A percentile compares a stretch with the other conserved stretches of the same genome.
Evolutionary conservation across 139 green algal species (phyloP).

Genomic region (Chlorella sp.): DNA sequence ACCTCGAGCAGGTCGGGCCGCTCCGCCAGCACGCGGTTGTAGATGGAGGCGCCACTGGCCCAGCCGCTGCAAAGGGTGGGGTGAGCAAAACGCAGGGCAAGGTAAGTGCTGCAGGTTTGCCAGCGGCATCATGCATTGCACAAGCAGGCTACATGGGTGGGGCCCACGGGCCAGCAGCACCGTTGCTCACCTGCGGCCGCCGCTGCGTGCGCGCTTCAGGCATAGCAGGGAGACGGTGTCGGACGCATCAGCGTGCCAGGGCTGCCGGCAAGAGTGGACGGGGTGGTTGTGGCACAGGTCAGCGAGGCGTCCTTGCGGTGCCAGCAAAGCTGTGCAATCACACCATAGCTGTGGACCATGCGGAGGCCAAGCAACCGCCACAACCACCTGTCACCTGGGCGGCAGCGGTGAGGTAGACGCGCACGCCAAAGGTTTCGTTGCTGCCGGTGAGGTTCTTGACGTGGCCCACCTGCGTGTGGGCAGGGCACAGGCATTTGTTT

Average conservation of each 20-base stretch:
- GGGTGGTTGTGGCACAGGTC: not conserved
- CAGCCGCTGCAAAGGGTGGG: too few relatives aligned
- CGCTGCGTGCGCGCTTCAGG: not conserved
- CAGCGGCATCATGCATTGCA: too few relatives aligned
- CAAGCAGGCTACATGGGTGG: too few relatives aligned
- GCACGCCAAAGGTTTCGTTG: not conserved
- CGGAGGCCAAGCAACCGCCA: too few relatives aligned
- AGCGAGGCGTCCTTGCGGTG: too few relatives aligned
- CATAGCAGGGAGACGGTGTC: not conserved
- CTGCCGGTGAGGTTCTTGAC: not conserved
- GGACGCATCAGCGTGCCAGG: not conserved
- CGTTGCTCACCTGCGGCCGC: not conserved
- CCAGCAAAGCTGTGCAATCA: too few relatives aligned
- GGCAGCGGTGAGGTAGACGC: not conserved
- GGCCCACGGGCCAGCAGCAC: too few relatives aligned
- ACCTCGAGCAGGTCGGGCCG: not conserved
- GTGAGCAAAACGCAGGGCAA: not conserved
- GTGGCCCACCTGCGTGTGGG: not conserved
- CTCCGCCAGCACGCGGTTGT: not conserved
- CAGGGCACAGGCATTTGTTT: too few relatives aligned
- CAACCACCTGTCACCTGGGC: not conserved
- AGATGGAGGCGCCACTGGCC: not conserved
- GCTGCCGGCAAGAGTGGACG: not conserved
- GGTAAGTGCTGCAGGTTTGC: not conserved
- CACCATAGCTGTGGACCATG: too few relatives aligned